phyloP scores from a whole-genome alignment of 495 filamentous ascomycete species.

The Aspergillus avenaceus region DNA sequence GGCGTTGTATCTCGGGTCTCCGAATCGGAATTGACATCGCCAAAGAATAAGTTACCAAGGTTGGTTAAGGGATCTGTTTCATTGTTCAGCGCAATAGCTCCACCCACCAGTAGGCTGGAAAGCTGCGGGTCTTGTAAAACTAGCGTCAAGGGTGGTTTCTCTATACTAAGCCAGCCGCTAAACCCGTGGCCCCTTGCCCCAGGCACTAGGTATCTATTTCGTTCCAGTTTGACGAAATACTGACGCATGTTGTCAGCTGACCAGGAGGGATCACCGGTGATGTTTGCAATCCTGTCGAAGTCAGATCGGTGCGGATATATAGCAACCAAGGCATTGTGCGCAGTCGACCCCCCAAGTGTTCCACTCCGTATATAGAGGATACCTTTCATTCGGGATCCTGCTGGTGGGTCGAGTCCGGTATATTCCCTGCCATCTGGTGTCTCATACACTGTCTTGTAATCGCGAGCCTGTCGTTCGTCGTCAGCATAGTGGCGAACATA shows the following conservation, averaged over 20 bases:
- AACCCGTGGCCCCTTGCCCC: constrained; percentile 48
- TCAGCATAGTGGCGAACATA: constrained; percentile 45
- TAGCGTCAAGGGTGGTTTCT: constrained; percentile 41
- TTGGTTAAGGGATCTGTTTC: constrained; percentile 32
- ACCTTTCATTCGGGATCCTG: constrained; percentile 33
- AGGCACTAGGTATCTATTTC: constrained; percentile 46
- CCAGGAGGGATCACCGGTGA: constrained; percentile 44
- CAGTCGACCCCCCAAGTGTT: constrained; percentile 42
- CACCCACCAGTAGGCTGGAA: constrained; percentile 43
- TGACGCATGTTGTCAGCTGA: constrained; percentile 37
- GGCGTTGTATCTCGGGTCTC: constrained; percentile 30
- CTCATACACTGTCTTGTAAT: constrained; percentile 41
- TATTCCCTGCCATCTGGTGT: constrained; percentile 35
- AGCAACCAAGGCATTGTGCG: constrained; percentile 42
- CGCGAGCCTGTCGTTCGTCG: constrained; percentile 29
- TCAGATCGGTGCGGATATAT: constrained; percentile 38
- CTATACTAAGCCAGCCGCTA: constrained; percentile 54
- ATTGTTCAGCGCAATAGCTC: constrained; percentile 47
- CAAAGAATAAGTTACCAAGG: constrained; percentile 39
- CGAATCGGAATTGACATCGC: constrained; percentile 50
- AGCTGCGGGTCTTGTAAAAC: constrained; percentile 49
- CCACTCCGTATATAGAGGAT: constrained; percentile 44
- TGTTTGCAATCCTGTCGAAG: constrained; percentile 40
- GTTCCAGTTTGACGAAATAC: constrained; percentile 45
- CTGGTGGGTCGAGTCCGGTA: constrained; percentile 34